Base-by-base conservation (phyloP, 805 yeast species). In the Saturnispora quitensis region DNA sequence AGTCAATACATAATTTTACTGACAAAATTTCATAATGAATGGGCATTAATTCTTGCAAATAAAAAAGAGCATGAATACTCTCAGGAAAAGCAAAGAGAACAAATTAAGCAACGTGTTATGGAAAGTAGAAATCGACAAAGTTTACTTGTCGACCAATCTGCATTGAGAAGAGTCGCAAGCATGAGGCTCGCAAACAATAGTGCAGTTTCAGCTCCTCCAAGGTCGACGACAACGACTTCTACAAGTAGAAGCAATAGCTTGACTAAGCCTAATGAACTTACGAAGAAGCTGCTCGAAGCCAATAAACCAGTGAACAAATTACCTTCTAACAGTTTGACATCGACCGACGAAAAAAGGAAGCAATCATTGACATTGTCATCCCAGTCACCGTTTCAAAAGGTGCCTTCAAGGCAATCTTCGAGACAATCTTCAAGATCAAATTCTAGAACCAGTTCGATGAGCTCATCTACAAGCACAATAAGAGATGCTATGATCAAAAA, bases 21-120 rank as follows among this genome's bases (percentile, higher is more conserved):
- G 28, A 69, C 65, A 42, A 70, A 68, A 28, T 70, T 77, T 46
- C 69, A 71, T 4, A 50, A 55, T 18, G 62, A 63, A 43, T 77
- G 81, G 81, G 62, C 57, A 10, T 20, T 35, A 3, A 59, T 65
- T 28, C 53, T 62, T 15, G 55, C 52, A 28, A 52, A 74, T 1
- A 54, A 64, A 9, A 67, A 72, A 35, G 78, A 74, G 48, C 73
- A 55, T 58, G 72, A 57, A 66, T 75, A 60, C 61, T 79, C 62
- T 65, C 68, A 59, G 54, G 63, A 62, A n/a, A 56, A 55, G 17
- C 47, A 61, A 35, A 54, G 69, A 44, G 59, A 58, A 28, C 60
- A 59, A 38, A 24, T 62, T 34, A 64, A 56, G 27, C 54, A 58
- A 34, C 60, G 59, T 28, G 60, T 59, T 2, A 27, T 59, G 1